Evolutionary conservation across 164 flowering plant genomes (phyloP).

Genomic region (Tetracentron sinense): DNA sequence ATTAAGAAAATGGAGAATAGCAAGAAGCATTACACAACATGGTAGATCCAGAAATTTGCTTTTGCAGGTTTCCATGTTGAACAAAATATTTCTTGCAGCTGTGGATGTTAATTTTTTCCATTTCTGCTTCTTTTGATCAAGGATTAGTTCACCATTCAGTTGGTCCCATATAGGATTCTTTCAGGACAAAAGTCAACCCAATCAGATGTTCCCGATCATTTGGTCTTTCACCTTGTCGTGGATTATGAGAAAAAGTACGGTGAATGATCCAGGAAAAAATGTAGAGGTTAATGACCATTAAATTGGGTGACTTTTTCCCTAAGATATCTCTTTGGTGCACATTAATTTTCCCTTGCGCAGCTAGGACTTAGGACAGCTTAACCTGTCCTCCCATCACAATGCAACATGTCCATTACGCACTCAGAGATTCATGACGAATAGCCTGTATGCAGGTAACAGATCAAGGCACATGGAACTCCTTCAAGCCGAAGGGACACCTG

Average conservation of each 20-base stretch:
- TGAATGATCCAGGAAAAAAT: too few species aligned
- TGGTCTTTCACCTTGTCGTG: background rate
- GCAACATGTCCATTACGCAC: background rate
- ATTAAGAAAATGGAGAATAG: background rate
- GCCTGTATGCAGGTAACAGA: slow-evolving; percentile 46
- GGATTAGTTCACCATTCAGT: too few species aligned
- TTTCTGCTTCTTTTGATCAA: too few species aligned
- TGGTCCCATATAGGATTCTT: background rate
- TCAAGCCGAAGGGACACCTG: slow-evolving; percentile 74
- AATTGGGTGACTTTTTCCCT: background rate
- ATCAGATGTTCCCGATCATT: background rate
- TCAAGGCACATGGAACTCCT: slow-evolving; percentile 51
- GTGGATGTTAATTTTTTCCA: too few species aligned
- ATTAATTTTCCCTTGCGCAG: background rate
- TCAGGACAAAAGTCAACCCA: background rate
- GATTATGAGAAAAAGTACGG: background rate
- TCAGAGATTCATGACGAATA: background rate
- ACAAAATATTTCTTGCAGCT: too few species aligned
- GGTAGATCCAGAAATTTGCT: too few species aligned
- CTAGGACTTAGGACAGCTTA: background rate
- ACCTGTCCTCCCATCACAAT: background rate
- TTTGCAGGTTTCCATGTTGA: too few species aligned
- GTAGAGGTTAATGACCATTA: background rate
- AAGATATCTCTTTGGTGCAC: background rate
- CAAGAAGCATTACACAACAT: too few species aligned